Evolutionary conservation across 306 rosid species (phyloP), one percentile per base, ranked within the genome.

Genomic region (Carpinus viminea): DNA sequence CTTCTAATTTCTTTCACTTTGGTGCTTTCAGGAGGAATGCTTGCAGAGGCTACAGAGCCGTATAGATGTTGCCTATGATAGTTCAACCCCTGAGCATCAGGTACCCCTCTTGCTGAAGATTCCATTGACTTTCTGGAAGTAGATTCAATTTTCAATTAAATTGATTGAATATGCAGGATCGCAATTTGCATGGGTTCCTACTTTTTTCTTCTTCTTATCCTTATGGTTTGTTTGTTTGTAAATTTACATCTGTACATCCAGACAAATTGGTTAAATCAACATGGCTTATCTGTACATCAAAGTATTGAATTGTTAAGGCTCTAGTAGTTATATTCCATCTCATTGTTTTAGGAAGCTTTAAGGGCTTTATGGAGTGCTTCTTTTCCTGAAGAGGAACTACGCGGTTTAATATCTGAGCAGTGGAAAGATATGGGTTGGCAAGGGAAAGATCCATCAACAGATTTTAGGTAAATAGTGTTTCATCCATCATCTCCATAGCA

Each of bases 351-450:
- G 99, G 99, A 90, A 77, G 91, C 99, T 78, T 81, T 95, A 77
- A 91, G 90, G 89, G 92, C 97, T 82, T 84, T 95, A 78, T 95
- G 99, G 99, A 89, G 76, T 79, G 85, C 84, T 69, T 77, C 99
- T 75, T 95, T 87, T 87, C 99, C 99, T 41, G 98, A 93, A 77
- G 97, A 95, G 88, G 91, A 95, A 80, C 98, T 95, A 43, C 74
- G 21, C 72, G 97, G 97, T 74, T 80, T 95, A 80, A 93, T 95
- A 84, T 93, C 99, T 69, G 99, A 95, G 78, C 99, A 95, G 80
- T 95, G 99, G 99, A 95, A 95, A 85, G 98, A 95, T 81, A 95
- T 95, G 99, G 99, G 99, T 61, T 95, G 99, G 99, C 99, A 95
- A 87, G 99, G 99, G 76, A 95, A 95, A 87, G 99, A 95, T 83